Evolutionary conservation across 176 grass and related monocot species (phyloP), one percentile per base, ranked within the genome.

Genomic region (Typha latifolia): DNA sequence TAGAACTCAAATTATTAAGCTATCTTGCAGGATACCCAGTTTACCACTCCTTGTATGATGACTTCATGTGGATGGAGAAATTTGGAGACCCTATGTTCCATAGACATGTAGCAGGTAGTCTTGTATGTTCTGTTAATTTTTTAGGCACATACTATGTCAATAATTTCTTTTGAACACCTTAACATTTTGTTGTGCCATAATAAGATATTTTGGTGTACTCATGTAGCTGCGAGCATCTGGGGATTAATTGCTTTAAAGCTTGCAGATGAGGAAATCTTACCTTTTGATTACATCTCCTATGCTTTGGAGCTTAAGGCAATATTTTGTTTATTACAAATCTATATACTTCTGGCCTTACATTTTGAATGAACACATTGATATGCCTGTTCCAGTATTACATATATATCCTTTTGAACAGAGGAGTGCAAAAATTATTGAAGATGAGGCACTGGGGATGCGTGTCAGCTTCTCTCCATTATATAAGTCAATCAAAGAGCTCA

Each of bases 11-110:
- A 32, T 29, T 22, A 47, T 66, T 49, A 19, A 14, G 18, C 20
- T 34, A 11, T 66, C n/a, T 68, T 66, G 49, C 70, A 82, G 87
- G 79, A 51, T 88, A 91, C 64, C 91, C 87, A 0, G 87, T 91
- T 68, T 91, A 96, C 63, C 91, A 96, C 61, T 85, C 91, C 34
- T 32, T 96, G n/a, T 96, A 87, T 49, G 91, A 96, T 71, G 91
- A 88, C 55, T 91, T 80, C 1, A 27, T 88, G 9, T 96, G 91
- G 91, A 88, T 96, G 87, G 81, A 72, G 62, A 96, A 96, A 81
- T 96, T 88, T 23, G 91, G 74, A 56, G 87, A 96, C 70, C 91
- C 91, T 47, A 73, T 81, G 52, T 96, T 96, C 74, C 79, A 63
- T 53, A 87, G 82, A 73, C 84, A 96, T 76, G 79, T 85, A 27